Evolutionary conservation across 441 rosid species (phyloP).

Genomic region (Hypseocharis bilobata): DNA sequence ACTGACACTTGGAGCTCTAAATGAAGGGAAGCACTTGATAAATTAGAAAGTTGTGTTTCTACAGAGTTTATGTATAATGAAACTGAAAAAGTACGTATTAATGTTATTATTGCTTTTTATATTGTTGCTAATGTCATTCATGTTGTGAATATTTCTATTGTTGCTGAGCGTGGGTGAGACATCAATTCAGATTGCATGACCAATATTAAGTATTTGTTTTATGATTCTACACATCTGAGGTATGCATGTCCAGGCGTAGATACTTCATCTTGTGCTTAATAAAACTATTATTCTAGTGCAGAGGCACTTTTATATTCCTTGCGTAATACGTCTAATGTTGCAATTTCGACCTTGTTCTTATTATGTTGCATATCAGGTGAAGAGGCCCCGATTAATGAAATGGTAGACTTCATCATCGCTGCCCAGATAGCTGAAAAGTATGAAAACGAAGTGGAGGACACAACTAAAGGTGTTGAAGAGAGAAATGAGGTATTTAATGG

Average conservation of each 20-base stretch:
- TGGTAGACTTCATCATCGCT: constrained; percentile 80
- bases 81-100: not conserved
- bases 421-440: constrained; percentile 59
- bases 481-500: constrained; percentile 30
- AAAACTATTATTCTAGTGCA: not conserved
- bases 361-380: constrained; percentile 34
- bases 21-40: too few species aligned
- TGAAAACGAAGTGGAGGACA: constrained; percentile 36
- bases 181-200: not conserved
- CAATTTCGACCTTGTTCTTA: too few species aligned
- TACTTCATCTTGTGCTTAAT: not conserved
- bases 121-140: too few species aligned
- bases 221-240: not conserved
- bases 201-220: not conserved
- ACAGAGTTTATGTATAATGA: not conserved
- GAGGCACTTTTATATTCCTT: not conserved
- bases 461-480: constrained; percentile 29
- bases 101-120: not conserved
- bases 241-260: not conserved
- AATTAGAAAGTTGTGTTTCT: too few species aligned
- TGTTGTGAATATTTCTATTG: too few species aligned
- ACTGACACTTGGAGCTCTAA: too few species aligned
- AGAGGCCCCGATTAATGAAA: constrained; percentile 47
- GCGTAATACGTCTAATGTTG: too few species aligned
- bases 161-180: not conserved